Evolutionary conservation across 768 basidiomycete genomes (phyloP).

Genomic region (Flagelloscypha sp.): DNA sequence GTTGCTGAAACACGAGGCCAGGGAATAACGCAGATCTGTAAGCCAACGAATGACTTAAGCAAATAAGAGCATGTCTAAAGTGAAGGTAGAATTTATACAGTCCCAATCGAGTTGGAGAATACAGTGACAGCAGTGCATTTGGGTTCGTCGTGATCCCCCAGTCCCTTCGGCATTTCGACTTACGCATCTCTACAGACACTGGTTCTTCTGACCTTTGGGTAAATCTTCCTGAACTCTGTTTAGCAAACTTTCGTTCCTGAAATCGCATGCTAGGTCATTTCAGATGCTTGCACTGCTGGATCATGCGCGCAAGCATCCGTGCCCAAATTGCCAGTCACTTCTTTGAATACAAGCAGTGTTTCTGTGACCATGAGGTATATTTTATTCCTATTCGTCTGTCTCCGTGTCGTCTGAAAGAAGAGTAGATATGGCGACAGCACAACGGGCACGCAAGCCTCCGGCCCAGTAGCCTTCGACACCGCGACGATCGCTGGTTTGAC

Average conservation of each 20-base stretch:
- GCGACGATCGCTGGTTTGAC: slow-evolving; percentile 47
- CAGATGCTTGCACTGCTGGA: slow-evolving; percentile 34
- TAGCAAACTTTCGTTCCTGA: too few species aligned
- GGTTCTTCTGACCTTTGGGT: slow-evolving; percentile 70
- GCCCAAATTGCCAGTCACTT: slow-evolving; percentile 33
- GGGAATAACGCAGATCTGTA: too few species aligned
- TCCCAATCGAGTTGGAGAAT: slow-evolving; percentile 36
- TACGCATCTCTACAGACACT: slow-evolving; percentile 38
- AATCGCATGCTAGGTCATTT: too few species aligned
- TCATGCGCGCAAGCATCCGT: slow-evolving; percentile 29
- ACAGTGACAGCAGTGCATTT: slow-evolving; percentile 36
- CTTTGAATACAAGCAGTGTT: slow-evolving; percentile 29
- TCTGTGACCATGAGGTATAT: slow-evolving; percentile 27
- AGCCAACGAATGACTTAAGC: too few species aligned
- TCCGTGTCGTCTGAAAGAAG: neutral
- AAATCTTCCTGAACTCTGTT: too few species aligned
- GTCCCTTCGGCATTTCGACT: neutral
- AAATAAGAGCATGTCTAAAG: too few species aligned
- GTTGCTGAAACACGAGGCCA: too few species aligned
- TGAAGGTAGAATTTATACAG: slow-evolving; percentile 33
- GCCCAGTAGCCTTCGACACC: slow-evolving; percentile 44
- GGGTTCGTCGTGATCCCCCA: slow-evolving; percentile 22
- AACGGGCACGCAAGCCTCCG: slow-evolving; percentile 54
- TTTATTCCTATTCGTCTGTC: neutral
- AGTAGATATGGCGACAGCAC: slow-evolving; percentile 54